Percentiles rank a stretch among this genome's conserved stretches.
These are phyloP conservation scores for Kuraishia cidri DNA, from an alignment of 805 yeast species.

Conservation along the genomic window DNA sequence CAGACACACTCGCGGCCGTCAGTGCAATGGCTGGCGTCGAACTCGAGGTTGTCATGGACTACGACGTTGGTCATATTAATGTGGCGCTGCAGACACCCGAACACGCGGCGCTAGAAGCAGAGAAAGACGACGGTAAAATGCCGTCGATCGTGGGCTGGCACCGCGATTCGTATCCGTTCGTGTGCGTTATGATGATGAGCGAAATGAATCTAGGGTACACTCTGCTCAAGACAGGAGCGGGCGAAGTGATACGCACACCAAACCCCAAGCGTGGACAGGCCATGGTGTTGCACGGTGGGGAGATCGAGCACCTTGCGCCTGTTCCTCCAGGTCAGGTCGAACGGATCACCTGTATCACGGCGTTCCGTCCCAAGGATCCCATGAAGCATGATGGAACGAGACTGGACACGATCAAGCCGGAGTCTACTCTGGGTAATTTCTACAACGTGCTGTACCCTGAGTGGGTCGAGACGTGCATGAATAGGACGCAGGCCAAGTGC, in stretches of 20 bases:
- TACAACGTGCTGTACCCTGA: constrained; percentile 29
- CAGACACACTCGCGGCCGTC: constrained; percentile 42
- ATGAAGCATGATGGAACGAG: constrained; percentile 26
- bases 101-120: constrained; percentile 13
- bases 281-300: constrained; percentile 37
- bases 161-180: constrained; percentile 53
- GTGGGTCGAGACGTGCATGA: constrained; percentile 26
- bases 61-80: constrained; percentile 46
- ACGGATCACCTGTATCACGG: constrained; percentile 32
- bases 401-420: constrained; percentile 29
- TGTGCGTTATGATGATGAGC: constrained; percentile 54
- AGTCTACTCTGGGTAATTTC: constrained; percentile 21
- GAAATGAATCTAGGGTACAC: constrained; percentile 63
- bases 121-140: constrained; percentile 20
- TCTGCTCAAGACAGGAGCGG: constrained; percentile 35
- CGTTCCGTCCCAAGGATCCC: constrained; percentile 29
- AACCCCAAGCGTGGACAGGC: constrained; percentile 41
- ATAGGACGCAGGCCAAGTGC: constrained; percentile 17
- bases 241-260: constrained; percentile 18
- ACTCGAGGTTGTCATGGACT: constrained; percentile 35
- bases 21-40: constrained; percentile 43
- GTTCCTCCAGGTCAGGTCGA: constrained; percentile 27
- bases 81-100: constrained; percentile 29
- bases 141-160: constrained; percentile 59
- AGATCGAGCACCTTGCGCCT: constrained; percentile 35